phyloP scores from a whole-genome alignment of 2,329 filamentous ascomycete species.

The Biscogniauxia marginata region DNA sequence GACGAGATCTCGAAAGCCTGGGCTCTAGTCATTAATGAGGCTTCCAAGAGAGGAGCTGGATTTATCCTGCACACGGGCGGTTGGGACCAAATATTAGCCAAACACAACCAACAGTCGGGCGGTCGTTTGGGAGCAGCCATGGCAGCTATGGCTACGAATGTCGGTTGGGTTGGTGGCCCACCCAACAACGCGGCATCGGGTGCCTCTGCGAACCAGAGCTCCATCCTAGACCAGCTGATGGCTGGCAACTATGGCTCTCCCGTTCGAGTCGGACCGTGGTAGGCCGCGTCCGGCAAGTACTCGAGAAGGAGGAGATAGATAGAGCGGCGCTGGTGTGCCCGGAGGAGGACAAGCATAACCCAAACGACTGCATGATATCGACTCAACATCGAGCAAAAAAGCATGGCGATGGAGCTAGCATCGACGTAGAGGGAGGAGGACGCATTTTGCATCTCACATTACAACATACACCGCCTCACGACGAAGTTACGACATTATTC shows the following conservation, averaged over 20 bases:
- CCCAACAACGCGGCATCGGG: constrained; percentile 17
- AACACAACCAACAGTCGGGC: constrained; percentile 84
- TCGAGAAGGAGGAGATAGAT: background rate
- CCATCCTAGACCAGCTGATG: constrained; percentile 62
- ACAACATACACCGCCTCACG: constrained; percentile 16
- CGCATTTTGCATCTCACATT: constrained; percentile 11
- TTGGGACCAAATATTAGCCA: constrained; percentile 85
- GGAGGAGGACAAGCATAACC: constrained; percentile 4
- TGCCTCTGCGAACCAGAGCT: constrained; percentile 46
- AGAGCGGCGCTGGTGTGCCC: background rate
- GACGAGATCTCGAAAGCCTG: constrained; percentile 94
- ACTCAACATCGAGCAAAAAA: background rate
- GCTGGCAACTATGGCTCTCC: constrained; percentile 59
- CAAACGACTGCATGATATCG: background rate
- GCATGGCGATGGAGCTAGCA: constrained; percentile 8
- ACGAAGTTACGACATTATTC: constrained; percentile 23
- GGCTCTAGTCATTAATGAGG: constrained; percentile 87
- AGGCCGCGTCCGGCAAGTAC: constrained; percentile 21
- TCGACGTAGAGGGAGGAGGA: constrained; percentile 14
- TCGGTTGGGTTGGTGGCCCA: constrained; percentile 72
- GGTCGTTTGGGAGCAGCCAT: constrained; percentile 80
- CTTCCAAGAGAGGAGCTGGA: constrained; percentile 84
- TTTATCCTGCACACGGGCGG: constrained; percentile 85
- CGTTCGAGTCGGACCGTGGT: constrained; percentile 64
- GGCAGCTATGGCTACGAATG: constrained; percentile 68